Evolutionary conservation across 2,329 filamentous ascomycete genomes (phyloP).

Genomic region (Trichoderma harzianum): DNA sequence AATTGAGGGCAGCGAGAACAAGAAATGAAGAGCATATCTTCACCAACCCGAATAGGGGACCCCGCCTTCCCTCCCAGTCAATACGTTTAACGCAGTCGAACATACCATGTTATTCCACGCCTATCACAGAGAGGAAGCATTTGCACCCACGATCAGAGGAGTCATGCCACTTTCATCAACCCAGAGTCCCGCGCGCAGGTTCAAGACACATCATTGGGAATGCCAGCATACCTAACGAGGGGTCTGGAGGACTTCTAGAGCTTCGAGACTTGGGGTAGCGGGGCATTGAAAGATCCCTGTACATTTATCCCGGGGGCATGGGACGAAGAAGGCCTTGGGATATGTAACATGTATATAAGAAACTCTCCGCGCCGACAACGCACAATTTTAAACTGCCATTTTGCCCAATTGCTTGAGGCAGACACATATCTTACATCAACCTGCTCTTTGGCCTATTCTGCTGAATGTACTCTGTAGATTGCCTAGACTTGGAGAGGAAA

Average conservation of each 20-base stretch:
- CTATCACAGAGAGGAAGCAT: background rate
- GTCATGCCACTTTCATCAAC: background rate
- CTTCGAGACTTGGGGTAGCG: background rate
- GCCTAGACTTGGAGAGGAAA: background rate
- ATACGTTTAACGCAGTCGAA: background rate
- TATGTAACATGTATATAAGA: background rate
- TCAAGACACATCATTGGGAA: background rate
- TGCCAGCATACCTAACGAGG: background rate
- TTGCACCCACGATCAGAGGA: background rate
- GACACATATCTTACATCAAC: background rate
- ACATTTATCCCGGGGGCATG: background rate
- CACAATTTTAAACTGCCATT: background rate
- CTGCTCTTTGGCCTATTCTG: background rate
- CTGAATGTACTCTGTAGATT: background rate
- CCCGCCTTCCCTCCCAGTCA: background rate
- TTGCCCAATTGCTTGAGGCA: background rate
- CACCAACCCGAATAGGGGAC: background rate
- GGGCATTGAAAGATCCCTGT: constrained; percentile 4
- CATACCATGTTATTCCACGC: background rate
- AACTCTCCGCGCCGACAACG: background rate
- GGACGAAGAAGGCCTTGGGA: background rate
- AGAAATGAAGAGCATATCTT: constrained; percentile 23
- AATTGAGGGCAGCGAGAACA: constrained; percentile 21
- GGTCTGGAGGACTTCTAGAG: background rate
- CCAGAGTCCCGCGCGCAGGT: background rate